Conservation (phyloP, 2,329 filamentous ascomycete species). For the Colletotrichum camelliae region DNA sequence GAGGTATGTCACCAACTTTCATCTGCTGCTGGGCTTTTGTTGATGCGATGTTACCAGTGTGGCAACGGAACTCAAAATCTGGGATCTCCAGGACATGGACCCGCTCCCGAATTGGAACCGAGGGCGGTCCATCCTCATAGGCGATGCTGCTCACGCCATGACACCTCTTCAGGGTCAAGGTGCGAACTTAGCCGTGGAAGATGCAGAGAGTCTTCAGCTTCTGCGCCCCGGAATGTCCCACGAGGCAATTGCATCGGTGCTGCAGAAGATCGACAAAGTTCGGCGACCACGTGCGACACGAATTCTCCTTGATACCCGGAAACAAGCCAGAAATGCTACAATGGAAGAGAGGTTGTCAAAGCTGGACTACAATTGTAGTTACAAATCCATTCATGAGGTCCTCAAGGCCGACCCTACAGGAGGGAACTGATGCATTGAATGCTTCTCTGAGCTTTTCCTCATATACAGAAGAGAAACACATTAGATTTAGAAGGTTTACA, state of each 20-base stretch:
- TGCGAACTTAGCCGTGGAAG: constrained; percentile 44
- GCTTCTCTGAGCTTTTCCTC: not conserved
- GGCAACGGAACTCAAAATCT: constrained; percentile 40
- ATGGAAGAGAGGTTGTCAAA: not conserved
- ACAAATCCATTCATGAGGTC: not conserved
- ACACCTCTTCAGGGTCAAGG: constrained; percentile 47
- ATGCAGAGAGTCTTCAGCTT: constrained; percentile 37
- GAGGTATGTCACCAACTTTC: not conserved
- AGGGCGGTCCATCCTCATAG: constrained; percentile 15
- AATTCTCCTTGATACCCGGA: not conserved
- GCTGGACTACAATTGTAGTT: not conserved
- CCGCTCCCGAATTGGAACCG: constrained; percentile 38
- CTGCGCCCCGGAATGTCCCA: constrained; percentile 17
- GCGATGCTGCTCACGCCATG: constrained; percentile 27
- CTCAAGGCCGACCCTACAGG: not conserved
- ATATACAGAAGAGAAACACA: not conserved
- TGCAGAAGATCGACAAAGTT: not conserved
- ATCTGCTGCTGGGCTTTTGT: not conserved
- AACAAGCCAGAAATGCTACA: not conserved
- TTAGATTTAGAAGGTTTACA: not conserved
- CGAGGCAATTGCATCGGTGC: not conserved
- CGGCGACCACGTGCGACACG: not conserved
- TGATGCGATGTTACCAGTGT: not conserved
- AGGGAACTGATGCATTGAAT: not conserved
- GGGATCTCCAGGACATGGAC: constrained; percentile 49